These are phyloP conservation scores for Beauveria brongniartii DNA, from an alignment of 2,329 filamentous ascomycete genomes.

Conservation along the genomic window DNA sequence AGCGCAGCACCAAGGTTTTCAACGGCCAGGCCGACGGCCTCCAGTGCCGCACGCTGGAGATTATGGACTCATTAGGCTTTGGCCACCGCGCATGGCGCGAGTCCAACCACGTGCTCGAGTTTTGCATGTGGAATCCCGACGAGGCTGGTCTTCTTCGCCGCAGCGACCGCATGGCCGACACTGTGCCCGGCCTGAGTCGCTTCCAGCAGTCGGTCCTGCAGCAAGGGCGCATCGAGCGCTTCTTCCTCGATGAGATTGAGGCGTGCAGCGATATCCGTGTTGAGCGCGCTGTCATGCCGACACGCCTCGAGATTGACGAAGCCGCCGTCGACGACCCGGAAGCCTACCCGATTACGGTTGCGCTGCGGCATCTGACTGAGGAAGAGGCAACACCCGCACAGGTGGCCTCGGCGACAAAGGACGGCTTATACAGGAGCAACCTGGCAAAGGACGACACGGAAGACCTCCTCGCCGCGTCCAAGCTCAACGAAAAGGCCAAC, in stretches of 20 bases:
- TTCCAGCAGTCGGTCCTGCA: conserved; percentile 62
- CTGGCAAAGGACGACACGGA: conserved; percentile 49
- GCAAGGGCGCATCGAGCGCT: conserved; percentile 62
- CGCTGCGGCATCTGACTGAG: conserved; percentile 47
- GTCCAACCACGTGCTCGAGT: conserved; percentile 57
- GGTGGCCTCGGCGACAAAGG: conserved; percentile 19
- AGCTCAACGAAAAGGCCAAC: conserved; percentile 16
- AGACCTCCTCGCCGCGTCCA: conserved; percentile 31
- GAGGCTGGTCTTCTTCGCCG: conserved; percentile 47
- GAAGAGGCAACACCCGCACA: conserved; percentile 46
- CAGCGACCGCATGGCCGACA: conserved; percentile 55
- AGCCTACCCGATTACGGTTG: conserved; percentile 54
- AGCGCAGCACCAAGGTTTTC: conserved; percentile 14
- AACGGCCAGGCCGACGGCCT: conserved; percentile 38
- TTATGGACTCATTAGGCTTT: conserved; percentile 64
- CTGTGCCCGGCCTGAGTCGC: conserved; percentile 49
- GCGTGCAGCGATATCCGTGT: conserved; percentile 34
- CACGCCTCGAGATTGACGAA: conserved; percentile 46
- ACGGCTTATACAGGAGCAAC: conserved; percentile 55
- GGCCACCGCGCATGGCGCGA: conserved; percentile 56
- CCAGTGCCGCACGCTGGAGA: conserved; percentile 60
- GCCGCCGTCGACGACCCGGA: conserved; percentile 37
- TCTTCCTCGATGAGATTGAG: conserved; percentile 52
- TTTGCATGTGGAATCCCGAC: conserved; percentile 55
- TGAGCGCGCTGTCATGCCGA: conserved; percentile 53